A percentile compares a stretch with the other conserved stretches of the same genome.
Conservation (phyloP, 306 rosid genomes). For the Inga oerstediana region DNA sequence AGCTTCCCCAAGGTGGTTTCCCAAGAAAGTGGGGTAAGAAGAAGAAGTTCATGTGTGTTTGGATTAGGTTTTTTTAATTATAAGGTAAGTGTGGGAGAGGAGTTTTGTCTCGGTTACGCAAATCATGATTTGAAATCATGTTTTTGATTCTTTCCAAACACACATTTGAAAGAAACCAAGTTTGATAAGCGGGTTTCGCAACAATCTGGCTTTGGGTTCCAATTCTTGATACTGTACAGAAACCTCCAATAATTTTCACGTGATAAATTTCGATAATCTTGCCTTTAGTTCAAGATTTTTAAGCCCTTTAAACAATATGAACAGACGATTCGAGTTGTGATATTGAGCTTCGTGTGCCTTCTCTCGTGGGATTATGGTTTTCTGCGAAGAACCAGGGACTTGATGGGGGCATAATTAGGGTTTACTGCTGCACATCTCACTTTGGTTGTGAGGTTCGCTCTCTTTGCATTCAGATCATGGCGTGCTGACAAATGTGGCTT, state of each 20-base stretch:
- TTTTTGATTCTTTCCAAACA: too few species aligned
- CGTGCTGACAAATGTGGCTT: slow-evolving; percentile 30
- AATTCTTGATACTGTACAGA: slow-evolving; percentile 5
- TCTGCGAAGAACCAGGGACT: not conserved
- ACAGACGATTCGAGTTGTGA: not conserved
- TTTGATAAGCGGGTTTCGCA: slow-evolving; percentile 46
- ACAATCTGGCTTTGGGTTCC: slow-evolving; percentile 31
- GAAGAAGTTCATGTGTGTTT: not conserved
- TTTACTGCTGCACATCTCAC: not conserved
- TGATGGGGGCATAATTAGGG: slow-evolving; percentile 12
- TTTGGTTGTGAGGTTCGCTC: slow-evolving; percentile 25
- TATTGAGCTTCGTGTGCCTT: not conserved
- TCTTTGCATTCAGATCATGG: slow-evolving; percentile 23
- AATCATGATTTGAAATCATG: too few species aligned
- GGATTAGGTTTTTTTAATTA: too few species aligned
- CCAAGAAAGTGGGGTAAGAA: not conserved
- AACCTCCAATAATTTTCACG: slow-evolving; percentile 38
- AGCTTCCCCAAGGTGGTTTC: slow-evolving; percentile 39
- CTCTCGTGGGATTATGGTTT: slow-evolving; percentile 16
- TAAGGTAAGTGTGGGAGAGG: too few species aligned
- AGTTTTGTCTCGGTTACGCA: too few species aligned
- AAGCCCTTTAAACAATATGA: slow-evolving; percentile 14
- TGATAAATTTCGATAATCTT: slow-evolving; percentile 35
- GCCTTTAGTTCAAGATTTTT: slow-evolving; percentile 3
- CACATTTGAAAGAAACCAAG: not conserved